Base-by-base conservation (phyloP, 2,329 filamentous ascomycete genomes). In the Elsinoe australis region DNA sequence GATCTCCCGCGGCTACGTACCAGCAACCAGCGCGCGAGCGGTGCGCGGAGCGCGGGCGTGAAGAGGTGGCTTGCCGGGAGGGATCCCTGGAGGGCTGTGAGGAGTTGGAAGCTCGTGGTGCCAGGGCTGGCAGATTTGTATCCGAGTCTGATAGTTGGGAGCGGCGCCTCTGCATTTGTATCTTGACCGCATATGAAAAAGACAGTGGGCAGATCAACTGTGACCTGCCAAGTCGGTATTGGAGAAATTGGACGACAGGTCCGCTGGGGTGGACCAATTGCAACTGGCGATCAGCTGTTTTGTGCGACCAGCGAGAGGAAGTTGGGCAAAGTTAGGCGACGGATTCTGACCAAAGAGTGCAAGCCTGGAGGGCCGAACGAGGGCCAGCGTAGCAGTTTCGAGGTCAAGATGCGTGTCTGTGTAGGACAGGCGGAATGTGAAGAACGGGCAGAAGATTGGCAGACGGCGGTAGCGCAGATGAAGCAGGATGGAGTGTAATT, bases 11-110 rank as follows among this genome's bases (percentile, higher is more conserved):
- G 26, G 32, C 14, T 17, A 62, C 67, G 56, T 61, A 70, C 70
- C 73, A 76, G 56, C 73, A 76, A 49, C 73, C 73, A 26, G 71
- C 74, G 52, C 73, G 63, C 39, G 73, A 76, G 49, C 73, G 67
- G 49, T 74, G 73, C 32, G 73, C 73, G 10, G 76, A 64, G 45
- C 73, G 68, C 18, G 72, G 59, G 41, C 69, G 50, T 28, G 52
- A 44, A 28, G 52, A 49, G 17, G 48, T 50, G 24, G 39, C 34
- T n/a, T 49, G 42, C 29, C 42, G 26, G 18, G 39, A 14, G n/a
- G 39, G 41, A 34, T 49, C 47, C 28, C 44, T 49, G 21, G 50
- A 29, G n/a, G 31, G 28, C 21, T 34, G 32, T 22, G 22, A 35
- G 35, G 42, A 32, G 31, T 49, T 50, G 26, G 53, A 51, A 31